Base-by-base conservation (phyloP, 2,329 filamentous ascomycete genomes). In the Hyphodiscus sp. region DNA sequence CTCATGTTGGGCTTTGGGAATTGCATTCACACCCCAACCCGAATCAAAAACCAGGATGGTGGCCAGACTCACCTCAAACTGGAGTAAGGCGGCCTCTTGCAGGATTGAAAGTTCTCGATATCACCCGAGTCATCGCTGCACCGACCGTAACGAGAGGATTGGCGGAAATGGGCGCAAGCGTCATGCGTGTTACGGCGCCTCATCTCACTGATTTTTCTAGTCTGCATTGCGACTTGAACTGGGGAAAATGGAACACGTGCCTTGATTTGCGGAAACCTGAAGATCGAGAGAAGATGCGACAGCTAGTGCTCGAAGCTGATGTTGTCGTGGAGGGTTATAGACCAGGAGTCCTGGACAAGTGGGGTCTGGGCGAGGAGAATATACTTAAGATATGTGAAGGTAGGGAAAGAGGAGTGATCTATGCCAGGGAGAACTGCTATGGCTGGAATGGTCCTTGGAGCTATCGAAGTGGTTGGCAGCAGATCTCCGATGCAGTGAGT, bases 261-360 rank as follows among this genome's bases (percentile, higher is more conserved):
- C 64, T 82, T 2, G 74, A 82, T 58, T 72, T 81, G 38, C 70
- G 71, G 44, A 68, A 71, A 2, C 58, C 69, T 1, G 63, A 67
- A 1, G 75, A 76, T 47, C 70, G 68, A 53, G 61, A 62, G 1
- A 67, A 71, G 9, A 63, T 79, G 0, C 63, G 68, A 2, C 65
- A 69, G 6, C 69, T 81, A 1, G 61, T 81, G 13, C 61, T 63
- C 5, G 74, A 76, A 1, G 76, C 73, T 1, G 79, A 82, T 59
- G 72, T 81, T 38, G 74, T 81, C 53, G 64, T 81, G 20, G 75
- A 80, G 54, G 78, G 79, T 23, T 82, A 76, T 68, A 70, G 78
- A 9, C 70, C 71, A 9, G 71, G 70, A 7, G 68, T 70, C 10
- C 67, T 81, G 47, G 67, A 68, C 38, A 67, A 68, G 23, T 69